Evolutionary conservation across 768 basidiomycete genomes (phyloP).

Genomic region (Clathrus columnatus): DNA sequence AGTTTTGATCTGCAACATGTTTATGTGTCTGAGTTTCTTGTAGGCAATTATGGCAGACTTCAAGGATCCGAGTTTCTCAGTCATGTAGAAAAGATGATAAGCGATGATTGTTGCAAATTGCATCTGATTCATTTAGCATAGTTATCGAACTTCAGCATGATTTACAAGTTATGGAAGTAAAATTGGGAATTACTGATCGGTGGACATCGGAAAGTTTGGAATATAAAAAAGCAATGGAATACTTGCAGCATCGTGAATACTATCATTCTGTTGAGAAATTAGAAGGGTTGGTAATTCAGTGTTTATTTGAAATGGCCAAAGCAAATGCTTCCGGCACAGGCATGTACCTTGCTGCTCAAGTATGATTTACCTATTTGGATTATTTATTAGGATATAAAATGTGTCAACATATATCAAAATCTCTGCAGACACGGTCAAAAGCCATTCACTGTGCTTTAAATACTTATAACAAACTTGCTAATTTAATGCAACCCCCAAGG

Average conservation of each 20-base stretch:
- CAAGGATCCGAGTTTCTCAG: background rate
- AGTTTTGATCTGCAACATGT: background rate
- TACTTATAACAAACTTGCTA: slow-evolving; percentile 25
- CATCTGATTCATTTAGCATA: background rate
- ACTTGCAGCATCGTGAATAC: slow-evolving; percentile 13
- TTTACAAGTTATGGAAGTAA: slow-evolving; percentile 8
- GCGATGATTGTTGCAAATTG: background rate
- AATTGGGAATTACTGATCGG: slow-evolving; percentile 10
- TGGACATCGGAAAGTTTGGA: slow-evolving; percentile 12
- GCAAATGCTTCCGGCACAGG: slow-evolving; percentile 19
- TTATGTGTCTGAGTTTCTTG: background rate
- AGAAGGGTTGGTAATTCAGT: slow-evolving; percentile 23
- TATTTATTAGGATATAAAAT: slow-evolving; percentile 25
- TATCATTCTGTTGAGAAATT: slow-evolving; percentile 21
- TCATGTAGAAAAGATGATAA: background rate
- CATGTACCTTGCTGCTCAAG: slow-evolving; percentile 7
- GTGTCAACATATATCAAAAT: slow-evolving; percentile 26
- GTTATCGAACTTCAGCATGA: background rate
- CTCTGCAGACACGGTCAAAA: slow-evolving; percentile 21
- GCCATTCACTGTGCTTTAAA: slow-evolving; percentile 26
- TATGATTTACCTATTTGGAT: background rate
- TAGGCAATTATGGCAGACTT: background rate
- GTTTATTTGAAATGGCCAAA: slow-evolving; percentile 24
- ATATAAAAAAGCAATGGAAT: slow-evolving; percentile 10
- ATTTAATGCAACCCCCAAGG: slow-evolving; percentile 13